Base-by-base conservation (phyloP, 352 stramenopile genomes). In the Phytophthora agathidicida region DNA sequence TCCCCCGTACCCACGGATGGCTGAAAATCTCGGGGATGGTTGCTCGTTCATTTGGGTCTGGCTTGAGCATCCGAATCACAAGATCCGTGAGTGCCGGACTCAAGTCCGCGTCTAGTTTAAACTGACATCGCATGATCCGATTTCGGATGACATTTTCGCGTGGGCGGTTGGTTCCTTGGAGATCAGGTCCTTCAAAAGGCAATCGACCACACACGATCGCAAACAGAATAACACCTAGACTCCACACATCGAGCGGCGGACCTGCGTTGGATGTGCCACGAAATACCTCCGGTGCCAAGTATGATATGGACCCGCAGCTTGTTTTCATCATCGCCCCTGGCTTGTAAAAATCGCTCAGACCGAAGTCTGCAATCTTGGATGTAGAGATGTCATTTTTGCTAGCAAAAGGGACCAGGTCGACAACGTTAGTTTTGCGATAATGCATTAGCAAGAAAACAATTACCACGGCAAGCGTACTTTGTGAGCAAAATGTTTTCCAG, bases 171-270 rank as follows among this genome's bases (percentile, higher is more conserved):
- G 73, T 89, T 5, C 84, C 86, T 31, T 83, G 71, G 16, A 96
- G 68, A 60, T 94, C 84, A 14, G 63, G 73, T 2, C 86, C 86
- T 75, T 96, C 88, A 36, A 96, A 96, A 1, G 88, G 88, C 7
- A 95, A 44, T 31, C 86, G 71, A 22, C 88, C 86, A 60, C 84
- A 95, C 24, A 96, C 69, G 36, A 94, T 81, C 10, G 86, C 86
- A 63, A 94, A 96, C 16, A 96, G 54, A 49, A 96, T 96, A 17
- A 96, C 80, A 44, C 88, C 88, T 31, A 96, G 64, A 73, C 86
- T 94, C 91, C 91, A 98, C 11, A 96, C 82, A 71, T 97, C 91
- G 16, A 98, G 76, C 20, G 91, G 91, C 7, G 88, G 88, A 0
- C 86, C 85, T 11, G 80, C 83, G 43, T 91, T 93, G 5, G 81